Percentiles rank a stretch among this genome's conserved stretches.
phyloP scores from a whole-genome alignment of 306 rosid species.

The Castanea sativa region DNA sequence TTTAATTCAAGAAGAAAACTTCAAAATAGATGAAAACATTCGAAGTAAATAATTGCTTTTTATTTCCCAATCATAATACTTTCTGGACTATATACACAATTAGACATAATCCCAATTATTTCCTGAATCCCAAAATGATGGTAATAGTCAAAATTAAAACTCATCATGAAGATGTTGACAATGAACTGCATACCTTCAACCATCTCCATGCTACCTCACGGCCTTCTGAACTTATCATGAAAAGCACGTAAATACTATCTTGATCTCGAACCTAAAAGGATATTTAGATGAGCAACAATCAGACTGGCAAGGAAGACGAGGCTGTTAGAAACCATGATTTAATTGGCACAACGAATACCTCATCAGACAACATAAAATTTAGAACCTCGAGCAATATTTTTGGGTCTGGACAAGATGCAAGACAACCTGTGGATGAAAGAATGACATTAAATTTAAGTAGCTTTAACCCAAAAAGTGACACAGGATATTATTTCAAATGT shows the following conservation, averaged over 20 bases:
- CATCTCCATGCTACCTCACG: constrained; percentile 48
- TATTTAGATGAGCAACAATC: background rate
- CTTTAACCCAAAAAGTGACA: constrained; percentile 25
- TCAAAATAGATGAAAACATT: background rate
- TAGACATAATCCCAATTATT: background rate
- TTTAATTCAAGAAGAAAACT: background rate
- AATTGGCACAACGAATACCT: constrained; percentile 23
- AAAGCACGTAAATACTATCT: constrained; percentile 11
- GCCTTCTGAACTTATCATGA: constrained; percentile 42
- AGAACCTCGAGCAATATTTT: constrained; percentile 45
- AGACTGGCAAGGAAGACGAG: constrained; percentile 10
- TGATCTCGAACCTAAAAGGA: constrained; percentile 51
- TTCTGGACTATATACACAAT: background rate
- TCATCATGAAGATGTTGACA: background rate
- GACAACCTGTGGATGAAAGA: constrained; percentile 32
- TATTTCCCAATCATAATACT: background rate
- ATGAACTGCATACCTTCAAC: constrained; percentile 49
- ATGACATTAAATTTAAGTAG: constrained; percentile 14
- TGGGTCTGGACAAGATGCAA: constrained; percentile 58
- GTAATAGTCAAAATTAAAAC: background rate
- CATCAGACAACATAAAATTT: constrained; percentile 46
- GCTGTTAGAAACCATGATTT: background rate
- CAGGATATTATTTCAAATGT: constrained; percentile 8
- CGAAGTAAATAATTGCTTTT: too few species aligned
- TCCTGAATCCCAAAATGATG: background rate